Percentiles rank a stretch among this genome's conserved stretches.
Conservation (phyloP, 345 rosid genomes). For the Hirschfeldia incana region DNA sequence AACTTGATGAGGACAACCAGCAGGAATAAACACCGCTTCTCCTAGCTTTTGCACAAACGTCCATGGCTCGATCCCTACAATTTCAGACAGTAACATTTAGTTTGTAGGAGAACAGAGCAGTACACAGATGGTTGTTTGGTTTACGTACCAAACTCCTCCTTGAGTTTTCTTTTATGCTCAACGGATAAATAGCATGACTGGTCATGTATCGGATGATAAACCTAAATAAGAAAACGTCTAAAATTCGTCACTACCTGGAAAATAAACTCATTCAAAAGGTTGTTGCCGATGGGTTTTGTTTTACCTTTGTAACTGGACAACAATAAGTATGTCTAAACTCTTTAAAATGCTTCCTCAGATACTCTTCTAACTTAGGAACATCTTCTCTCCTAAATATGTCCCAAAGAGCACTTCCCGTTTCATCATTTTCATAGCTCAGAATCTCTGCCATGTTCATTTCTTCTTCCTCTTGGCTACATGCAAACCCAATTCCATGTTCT, state of each 20-base stretch:
- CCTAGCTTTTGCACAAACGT: constrained; percentile 82
- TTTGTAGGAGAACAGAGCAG: neutral
- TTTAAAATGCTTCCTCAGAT: constrained; percentile 59
- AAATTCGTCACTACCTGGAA: neutral
- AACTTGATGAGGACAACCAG: constrained; percentile 99
- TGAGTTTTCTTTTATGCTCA: constrained; percentile 75
- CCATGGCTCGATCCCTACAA: constrained; percentile 83
- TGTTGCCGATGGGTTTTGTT: neutral
- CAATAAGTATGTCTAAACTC: constrained; percentile 82
- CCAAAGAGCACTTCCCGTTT: constrained; percentile 72
- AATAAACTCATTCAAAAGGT: neutral
- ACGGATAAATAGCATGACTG: constrained; percentile 68
- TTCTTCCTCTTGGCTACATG: constrained; percentile 21
- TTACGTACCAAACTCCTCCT: constrained; percentile 67
- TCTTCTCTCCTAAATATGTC: constrained; percentile 93
- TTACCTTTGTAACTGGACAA: constrained; percentile 65
- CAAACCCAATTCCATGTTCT: constrained; percentile 8
- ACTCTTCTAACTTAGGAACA: constrained; percentile 70
- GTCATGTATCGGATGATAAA: constrained; percentile 83
- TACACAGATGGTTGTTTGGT: neutral
- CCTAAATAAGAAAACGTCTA: constrained; percentile 41
- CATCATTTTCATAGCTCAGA: constrained; percentile 22
- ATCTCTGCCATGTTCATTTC: constrained; percentile 11
- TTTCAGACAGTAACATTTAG: neutral
- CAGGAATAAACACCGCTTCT: constrained; percentile 93